phyloP scores from a whole-genome alignment of 441 rosid species.

The Heliophila coronopifolia region DNA sequence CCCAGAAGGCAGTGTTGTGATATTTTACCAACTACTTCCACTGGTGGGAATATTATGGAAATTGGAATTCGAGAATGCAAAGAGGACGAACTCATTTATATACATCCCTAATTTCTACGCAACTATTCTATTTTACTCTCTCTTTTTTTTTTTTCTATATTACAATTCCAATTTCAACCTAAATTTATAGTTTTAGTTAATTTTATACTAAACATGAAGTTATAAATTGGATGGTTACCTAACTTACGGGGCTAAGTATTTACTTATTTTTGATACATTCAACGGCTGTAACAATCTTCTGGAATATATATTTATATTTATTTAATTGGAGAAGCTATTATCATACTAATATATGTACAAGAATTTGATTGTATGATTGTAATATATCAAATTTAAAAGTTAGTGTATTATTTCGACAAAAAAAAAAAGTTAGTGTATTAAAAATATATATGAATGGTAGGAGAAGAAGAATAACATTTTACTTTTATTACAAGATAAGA shows the following conservation, averaged over 20 bases:
- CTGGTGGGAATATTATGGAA: constrained; percentile 45
- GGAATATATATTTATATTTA: no score
- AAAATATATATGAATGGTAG: not conserved
- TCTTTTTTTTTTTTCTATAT: not conserved
- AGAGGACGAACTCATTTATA: constrained; percentile 55
- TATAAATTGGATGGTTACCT: constrained; percentile 13
- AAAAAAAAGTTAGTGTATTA: no score
- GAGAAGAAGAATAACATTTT: not conserved
- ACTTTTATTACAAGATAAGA: constrained; percentile 15
- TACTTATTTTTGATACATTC: not conserved
- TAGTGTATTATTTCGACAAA: no score
- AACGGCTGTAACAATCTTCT: not conserved
- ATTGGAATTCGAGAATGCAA: constrained; percentile 63
- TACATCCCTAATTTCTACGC: constrained; percentile 34
- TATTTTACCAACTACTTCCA: constrained; percentile 57
- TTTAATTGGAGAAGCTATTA: not conserved
- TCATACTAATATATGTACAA: not conserved
- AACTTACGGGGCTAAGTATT: not conserved
- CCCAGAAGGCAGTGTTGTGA: constrained; percentile 89
- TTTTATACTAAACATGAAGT: not conserved
- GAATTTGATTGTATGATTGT: no score
- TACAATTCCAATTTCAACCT: not conserved
- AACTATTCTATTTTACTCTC: not conserved
- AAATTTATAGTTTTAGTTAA: not conserved
- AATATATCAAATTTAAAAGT: not conserved